Evolutionary conservation across 2,329 filamentous ascomycete species (phyloP).

Genomic region (Dothidotthia symphoricarpi): DNA sequence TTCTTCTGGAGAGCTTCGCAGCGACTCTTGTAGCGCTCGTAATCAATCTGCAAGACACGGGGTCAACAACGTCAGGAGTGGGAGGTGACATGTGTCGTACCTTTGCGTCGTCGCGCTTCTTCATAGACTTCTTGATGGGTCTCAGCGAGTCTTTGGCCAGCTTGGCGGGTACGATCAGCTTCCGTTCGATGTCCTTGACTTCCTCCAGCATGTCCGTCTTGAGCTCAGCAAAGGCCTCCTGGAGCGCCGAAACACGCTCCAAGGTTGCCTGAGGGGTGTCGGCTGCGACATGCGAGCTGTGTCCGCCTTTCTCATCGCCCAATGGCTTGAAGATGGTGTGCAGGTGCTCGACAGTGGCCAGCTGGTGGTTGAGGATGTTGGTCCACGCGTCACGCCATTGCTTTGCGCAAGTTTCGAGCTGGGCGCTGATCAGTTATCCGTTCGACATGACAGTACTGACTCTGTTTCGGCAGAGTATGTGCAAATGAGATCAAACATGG

Average conservation of each 20-base stretch:
- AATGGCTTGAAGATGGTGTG: conserved; percentile 76
- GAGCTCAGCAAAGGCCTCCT: conserved; percentile 67
- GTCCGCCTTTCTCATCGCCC: conserved; percentile 60
- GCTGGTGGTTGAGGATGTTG: conserved; percentile 66
- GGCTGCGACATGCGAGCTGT: conserved; percentile 49
- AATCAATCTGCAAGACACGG: conserved; percentile 59
- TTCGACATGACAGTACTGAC: background rate
- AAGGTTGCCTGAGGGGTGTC: conserved; percentile 64
- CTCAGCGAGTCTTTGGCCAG: conserved; percentile 67
- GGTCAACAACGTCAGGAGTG: conserved; percentile 9
- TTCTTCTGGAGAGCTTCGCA: conserved; percentile 70
- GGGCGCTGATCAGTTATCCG: conserved; percentile 5
- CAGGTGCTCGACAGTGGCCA: conserved; percentile 65
- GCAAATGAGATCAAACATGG: no score
- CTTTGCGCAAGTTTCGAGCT: conserved; percentile 75
- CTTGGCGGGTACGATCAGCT: conserved; percentile 67
- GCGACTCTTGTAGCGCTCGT: conserved; percentile 71
- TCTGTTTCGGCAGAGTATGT: no score
- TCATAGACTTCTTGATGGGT: conserved; percentile 77
- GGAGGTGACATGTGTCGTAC: conserved; percentile 30
- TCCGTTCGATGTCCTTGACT: conserved; percentile 66
- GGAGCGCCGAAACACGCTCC: conserved; percentile 63
- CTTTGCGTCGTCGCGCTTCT: conserved; percentile 79
- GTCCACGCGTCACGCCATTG: conserved; percentile 79
- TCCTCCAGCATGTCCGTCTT: conserved; percentile 71